phyloP scores from a whole-genome alignment of 768 basidiomycete genomes.

The Lactifluus pinguis region DNA sequence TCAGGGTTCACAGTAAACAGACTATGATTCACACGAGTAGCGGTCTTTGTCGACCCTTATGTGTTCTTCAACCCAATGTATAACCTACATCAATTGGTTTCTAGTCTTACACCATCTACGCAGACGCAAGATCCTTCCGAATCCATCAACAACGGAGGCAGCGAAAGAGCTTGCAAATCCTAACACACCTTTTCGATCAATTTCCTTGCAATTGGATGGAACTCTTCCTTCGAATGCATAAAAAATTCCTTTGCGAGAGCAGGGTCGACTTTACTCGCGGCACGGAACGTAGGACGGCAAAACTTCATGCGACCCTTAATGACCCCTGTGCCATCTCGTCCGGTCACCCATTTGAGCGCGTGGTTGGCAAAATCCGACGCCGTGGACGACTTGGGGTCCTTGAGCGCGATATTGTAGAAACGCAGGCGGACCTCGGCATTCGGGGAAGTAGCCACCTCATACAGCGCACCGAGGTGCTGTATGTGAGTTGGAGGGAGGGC shows the following conservation, averaged over 20 bases:
- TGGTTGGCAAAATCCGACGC: slow-evolving; percentile 43
- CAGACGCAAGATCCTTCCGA: slow-evolving; percentile 23
- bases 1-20: not conserved
- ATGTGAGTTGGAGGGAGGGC: slow-evolving; percentile 55
- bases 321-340: slow-evolving; percentile 43
- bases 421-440: slow-evolving; percentile 75
- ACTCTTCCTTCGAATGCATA: slow-evolving; percentile 37
- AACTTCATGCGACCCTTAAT: slow-evolving; percentile 83
- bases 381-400: slow-evolving; percentile 36
- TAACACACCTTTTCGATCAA: slow-evolving; percentile 61
- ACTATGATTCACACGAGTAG: not conserved
- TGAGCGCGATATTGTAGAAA: slow-evolving; percentile 66
- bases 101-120: not conserved
- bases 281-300: slow-evolving; percentile 60
- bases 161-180: not conserved
- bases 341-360: slow-evolving; percentile 63
- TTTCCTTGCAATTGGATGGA: slow-evolving; percentile 71
- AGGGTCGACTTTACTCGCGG: slow-evolving; percentile 42
- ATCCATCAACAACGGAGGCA: not conserved
- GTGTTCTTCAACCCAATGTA: not conserved
- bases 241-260: slow-evolving; percentile 46
- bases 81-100: not conserved
- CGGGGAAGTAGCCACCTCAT: slow-evolving; percentile 40
- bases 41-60: not conserved
- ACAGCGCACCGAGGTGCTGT: slow-evolving; percentile 46